Evolutionary conservation across 2,329 filamentous ascomycete genomes (phyloP).

Genomic region (Anisogramma anomala): DNA sequence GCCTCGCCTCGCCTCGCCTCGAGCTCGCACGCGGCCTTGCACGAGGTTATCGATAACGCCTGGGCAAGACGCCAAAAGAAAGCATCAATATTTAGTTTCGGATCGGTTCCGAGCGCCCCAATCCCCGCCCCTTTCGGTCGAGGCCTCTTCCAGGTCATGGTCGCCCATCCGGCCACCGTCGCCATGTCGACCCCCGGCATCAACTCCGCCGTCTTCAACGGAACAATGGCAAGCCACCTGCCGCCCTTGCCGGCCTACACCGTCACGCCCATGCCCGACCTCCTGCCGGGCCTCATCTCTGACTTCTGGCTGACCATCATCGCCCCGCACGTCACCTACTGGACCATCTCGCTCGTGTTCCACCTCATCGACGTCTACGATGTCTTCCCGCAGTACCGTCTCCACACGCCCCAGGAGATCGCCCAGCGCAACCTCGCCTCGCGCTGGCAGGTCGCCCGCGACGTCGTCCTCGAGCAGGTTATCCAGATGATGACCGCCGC

Average conservation of each 20-base stretch:
- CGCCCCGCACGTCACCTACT: conserved; percentile 75
- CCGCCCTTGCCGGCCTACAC: conserved; percentile 80
- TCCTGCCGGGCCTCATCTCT: conserved; percentile 60
- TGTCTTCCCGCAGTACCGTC: conserved; percentile 77
- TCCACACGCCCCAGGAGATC: conserved; percentile 91
- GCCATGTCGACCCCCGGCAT: conserved; percentile 28
- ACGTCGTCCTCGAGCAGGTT: conserved; percentile 84
- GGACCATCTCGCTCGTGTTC: conserved; percentile 74
- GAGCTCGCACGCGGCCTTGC: too few species aligned
- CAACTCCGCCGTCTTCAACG: conserved; percentile 33
- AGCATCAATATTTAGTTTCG: too few species aligned
- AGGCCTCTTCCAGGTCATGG: conserved; percentile 26
- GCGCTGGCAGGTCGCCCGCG: conserved; percentile 73
- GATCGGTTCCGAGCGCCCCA: too few species aligned
- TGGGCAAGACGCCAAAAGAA: too few species aligned
- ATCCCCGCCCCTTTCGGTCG: too few species aligned
- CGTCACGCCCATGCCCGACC: conserved; percentile 54
- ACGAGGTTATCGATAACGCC: too few species aligned
- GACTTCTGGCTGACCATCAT: conserved; percentile 71
- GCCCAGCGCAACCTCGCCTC: conserved; percentile 76
- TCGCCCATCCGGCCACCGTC: conserved; percentile 27
- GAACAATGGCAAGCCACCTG: conserved; percentile 49
- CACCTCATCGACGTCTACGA: conserved; percentile 79
- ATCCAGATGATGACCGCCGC: conserved; percentile 70
- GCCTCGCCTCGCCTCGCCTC: too few species aligned